A percentile compares a stretch with the other conserved stretches of the same genome.
These are phyloP conservation scores for Gleditsia sinensis DNA, from an alignment of 306 rosid species.

Conservation along the genomic window DNA sequence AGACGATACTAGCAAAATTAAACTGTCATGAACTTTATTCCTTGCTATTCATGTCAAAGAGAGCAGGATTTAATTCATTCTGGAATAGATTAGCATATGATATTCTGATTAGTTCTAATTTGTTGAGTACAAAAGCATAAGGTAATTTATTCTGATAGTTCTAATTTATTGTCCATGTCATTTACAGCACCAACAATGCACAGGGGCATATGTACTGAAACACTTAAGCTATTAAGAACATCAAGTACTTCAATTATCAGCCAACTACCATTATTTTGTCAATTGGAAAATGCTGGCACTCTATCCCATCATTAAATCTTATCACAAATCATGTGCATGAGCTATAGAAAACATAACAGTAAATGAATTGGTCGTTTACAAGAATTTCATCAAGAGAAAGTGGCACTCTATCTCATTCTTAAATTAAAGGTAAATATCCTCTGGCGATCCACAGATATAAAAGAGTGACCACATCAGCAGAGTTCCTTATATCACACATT, in stretches of 20 bases:
- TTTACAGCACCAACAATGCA: background rate
- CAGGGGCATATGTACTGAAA: background rate
- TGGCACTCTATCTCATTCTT: background rate
- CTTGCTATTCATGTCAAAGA: background rate
- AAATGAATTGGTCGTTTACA: background rate
- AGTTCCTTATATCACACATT: no score
- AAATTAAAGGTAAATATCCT: no score
- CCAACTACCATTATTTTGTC: background rate
- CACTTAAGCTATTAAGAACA: background rate
- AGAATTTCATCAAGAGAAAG: background rate
- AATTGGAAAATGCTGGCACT: background rate
- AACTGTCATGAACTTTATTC: background rate
- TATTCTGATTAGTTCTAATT: no score
- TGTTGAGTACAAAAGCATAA: no score
- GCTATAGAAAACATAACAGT: background rate
- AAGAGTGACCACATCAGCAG: no score
- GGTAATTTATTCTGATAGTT: no score
- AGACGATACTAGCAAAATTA: background rate
- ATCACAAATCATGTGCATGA: background rate
- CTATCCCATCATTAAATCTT: no score
- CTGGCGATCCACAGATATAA: no score
- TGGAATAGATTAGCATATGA: background rate
- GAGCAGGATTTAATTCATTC: background rate
- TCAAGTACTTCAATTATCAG: background rate
- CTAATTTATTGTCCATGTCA: background rate